A percentile compares a stretch with the other conserved stretches of the same genome.
phyloP scores from a whole-genome alignment of 371 early-diverging fungal genomes.

The Mortierella sp. region DNA sequence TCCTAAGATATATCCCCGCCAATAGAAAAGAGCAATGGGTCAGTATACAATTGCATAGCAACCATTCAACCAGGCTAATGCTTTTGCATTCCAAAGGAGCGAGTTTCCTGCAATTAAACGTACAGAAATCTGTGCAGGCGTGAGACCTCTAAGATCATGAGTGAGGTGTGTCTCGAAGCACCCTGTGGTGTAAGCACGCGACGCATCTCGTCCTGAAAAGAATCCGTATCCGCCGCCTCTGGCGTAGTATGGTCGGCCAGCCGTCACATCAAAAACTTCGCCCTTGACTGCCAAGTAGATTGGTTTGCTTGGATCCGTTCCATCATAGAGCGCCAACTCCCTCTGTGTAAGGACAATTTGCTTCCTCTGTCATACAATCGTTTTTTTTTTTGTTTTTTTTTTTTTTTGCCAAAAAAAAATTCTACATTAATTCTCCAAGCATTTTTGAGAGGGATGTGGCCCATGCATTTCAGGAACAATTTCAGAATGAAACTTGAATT shows the following conservation, averaged over 20 bases:
- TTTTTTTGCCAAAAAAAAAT: not conserved
- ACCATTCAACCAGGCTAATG: too few relatives aligned
- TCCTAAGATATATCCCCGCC: conserved; percentile 56
- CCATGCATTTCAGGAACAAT: not conserved
- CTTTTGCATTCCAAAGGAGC: too few relatives aligned
- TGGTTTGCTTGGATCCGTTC: conserved; percentile 79
- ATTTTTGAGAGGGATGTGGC: too few relatives aligned
- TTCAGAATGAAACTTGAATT: not conserved
- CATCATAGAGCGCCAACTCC: conserved; percentile 86
- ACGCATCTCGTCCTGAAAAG: conserved; percentile 95
- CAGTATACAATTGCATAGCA: too few relatives aligned
- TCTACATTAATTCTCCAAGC: not conserved
- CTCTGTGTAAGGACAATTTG: conserved; percentile 77
- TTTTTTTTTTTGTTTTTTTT: not conserved
- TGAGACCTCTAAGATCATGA: conserved; percentile 91
- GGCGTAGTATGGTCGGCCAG: conserved; percentile 81
- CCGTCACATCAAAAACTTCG: conserved; percentile 91
- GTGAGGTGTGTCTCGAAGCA: conserved; percentile 94
- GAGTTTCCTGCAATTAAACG: not conserved
- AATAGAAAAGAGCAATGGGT: not conserved
- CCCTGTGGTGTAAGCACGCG: conserved; percentile 94
- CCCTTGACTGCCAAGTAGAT: conserved; percentile 93
- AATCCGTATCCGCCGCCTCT: conserved; percentile 87
- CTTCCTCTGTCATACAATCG: conserved; percentile 40
- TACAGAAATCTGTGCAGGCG: conserved; percentile 78